Base-by-base conservation (phyloP, 345 rosid genomes). In the Dipteronia sinensis region DNA sequence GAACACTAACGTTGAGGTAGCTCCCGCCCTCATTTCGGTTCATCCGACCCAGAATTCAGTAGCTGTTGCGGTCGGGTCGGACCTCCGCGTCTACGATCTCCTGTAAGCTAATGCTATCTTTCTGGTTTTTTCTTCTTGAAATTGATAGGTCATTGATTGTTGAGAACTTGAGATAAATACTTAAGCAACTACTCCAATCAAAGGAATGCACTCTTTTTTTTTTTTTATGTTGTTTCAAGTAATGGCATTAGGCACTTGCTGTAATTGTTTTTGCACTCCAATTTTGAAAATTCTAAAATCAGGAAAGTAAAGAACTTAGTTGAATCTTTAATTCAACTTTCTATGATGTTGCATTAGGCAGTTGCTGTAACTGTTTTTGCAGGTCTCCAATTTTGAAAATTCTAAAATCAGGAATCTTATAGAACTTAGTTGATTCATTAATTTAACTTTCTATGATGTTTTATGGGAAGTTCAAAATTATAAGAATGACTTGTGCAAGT, bases 71-170 rank as follows among this genome's bases (percentile, higher is more conserved):
- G 91, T 92, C 69, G 98, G 97, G 3, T 86, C 92, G 20, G 97
- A 92, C 86, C 98, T 96, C 77, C 98, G 97, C 69, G 84, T 90
- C 68, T 92, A 89, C 83, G 88, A 94, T 79, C 91, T 94, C 77
- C 81, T 67, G 98, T 94, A 80, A 78, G 89, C 77, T 58, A 16
- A 78, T 77, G 88, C 77, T 53, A n/a, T 40, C 69, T 25, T 47
- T 20, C 7, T 65, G 31, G n/a, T 2, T 58, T n/a, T 12, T 29
- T 58, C 10, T 71, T 38, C 13, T 23, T 34, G 44, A 42, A 11
- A 42, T 23, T 27, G 29, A 72, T 2, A 6, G 38, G 19, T 38
- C 17, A 58, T 56, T 53, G n/a, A 0, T 16, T 16, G 58, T 53
- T 53, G n/a, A 34, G 38, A 34, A 34, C 38, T 34, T 34, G 38